A percentile compares a stretch with the other conserved stretches of the same genome.
Evolutionary conservation across 805 yeast species (phyloP).

Genomic region (Huiozyma sinensis): DNA sequence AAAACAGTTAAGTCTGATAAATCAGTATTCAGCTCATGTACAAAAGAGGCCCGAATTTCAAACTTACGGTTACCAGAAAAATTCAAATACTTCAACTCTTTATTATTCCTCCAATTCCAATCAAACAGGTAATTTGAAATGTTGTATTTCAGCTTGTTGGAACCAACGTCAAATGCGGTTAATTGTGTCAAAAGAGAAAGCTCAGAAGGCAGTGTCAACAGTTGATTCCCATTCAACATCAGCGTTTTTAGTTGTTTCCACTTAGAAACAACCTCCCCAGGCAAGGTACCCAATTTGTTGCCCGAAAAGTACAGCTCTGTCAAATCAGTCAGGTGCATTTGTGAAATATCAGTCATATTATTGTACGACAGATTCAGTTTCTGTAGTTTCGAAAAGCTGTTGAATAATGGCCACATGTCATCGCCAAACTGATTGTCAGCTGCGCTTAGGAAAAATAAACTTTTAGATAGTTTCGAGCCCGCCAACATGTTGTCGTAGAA

Average conservation of each 20-base stretch:
- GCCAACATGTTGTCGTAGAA: conserved; percentile 24
- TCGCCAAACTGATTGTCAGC: conserved; percentile 82
- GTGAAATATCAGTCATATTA: conserved; percentile 70
- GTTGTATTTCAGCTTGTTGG: conserved; percentile 81
- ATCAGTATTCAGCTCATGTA: conserved; percentile 39
- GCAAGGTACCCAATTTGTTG: conserved; percentile 63
- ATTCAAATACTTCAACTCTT: conserved; percentile 65
- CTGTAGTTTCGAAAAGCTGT: conserved; percentile 46
- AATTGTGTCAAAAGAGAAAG: conserved; percentile 55
- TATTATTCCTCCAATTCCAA: conserved; percentile 94
- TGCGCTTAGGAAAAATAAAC: conserved; percentile 47
- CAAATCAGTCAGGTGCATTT: conserved; percentile 51
- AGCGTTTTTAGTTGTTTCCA: conserved; percentile 49
- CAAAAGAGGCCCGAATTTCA: conserved; percentile 60
- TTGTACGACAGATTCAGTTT: conserved; percentile 74
- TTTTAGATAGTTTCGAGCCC: conserved; percentile 32
- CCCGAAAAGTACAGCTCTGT: conserved; percentile 72
- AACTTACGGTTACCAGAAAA: conserved; percentile 88
- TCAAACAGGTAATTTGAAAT: conserved; percentile 92
- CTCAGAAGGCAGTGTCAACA: conserved; percentile 83
- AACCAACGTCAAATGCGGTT: conserved; percentile 77
- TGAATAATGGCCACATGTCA: conserved; percentile 58
- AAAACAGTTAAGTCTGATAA: conserved; percentile 56
- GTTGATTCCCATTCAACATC: conserved; percentile 71
- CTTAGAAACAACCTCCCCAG: conserved; percentile 71